Base-by-base conservation (phyloP, 2,329 filamentous ascomycete genomes). In the Scleromitrula shiraiana region DNA sequence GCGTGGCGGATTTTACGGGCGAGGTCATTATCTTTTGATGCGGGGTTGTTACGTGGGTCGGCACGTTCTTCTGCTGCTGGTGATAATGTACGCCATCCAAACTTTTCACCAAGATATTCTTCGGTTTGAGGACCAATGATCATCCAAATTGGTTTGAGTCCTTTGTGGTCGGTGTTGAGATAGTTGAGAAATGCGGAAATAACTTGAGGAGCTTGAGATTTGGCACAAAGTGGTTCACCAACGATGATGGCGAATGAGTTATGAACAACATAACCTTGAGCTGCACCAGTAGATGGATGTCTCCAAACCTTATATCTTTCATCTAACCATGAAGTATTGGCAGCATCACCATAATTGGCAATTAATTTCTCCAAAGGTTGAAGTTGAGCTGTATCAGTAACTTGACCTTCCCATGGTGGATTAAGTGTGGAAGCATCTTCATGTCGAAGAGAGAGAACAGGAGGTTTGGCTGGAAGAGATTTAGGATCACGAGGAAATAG, bases 281-380 rank as follows among this genome's bases (percentile, higher is more conserved):
- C 89, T 0, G 89, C 90, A 41, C 90, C 90, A 2, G 85, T 91
- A 27, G 70, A 65, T 19, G 77, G 69, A 62, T 95, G 88, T 24
- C 90, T 82, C 88, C 88, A 96, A 50, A 95, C 82, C 61, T 87
- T 76, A 65, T 90, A 95, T 6, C 88, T 82, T 6, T 89, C 85
- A 64, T 96, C 90, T 7, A 93, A 77, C 88, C 89, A 96, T 0
- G 88, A 93, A 0, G 90, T 96, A 62, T 95, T 94, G 41, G 88
- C 89, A 2, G 90, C 88, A 66, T 96, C 90, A 53, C 90, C 90
- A 58, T 96, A 96, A 66, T 96, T 96, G 62, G 88, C 88, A 64
- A 96, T 89, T 35, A 96, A 80, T 63, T 95, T 85, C 64, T 90
- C 87, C 5, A 96, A 65, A 0, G 87, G 75, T 43, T 89, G 89